These are phyloP conservation scores for Penicillium herquei DNA, from an alignment of 495 filamentous ascomycete species.

Conservation along the genomic window DNA sequence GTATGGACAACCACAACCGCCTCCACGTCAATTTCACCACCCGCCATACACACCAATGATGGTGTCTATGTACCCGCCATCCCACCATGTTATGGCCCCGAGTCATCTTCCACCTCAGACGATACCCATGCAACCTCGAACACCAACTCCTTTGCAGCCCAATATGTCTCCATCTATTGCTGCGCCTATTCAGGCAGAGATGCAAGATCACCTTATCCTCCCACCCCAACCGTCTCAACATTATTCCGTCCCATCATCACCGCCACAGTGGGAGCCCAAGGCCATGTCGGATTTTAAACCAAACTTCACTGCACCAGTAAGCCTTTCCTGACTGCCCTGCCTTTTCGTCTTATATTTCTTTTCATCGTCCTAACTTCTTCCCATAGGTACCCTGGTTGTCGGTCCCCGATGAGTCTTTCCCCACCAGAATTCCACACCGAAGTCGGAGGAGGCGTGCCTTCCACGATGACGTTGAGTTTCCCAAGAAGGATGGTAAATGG, in stretches of 20 bases:
- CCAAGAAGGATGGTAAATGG: constrained; percentile 37
- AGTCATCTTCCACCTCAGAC: constrained; percentile 37
- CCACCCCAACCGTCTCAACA: constrained; percentile 25
- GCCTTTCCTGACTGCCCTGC: constrained; percentile 13
- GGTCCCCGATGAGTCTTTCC: constrained; percentile 63
- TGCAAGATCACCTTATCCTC: constrained; percentile 32
- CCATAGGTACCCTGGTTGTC: constrained; percentile 81
- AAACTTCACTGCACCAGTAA: constrained; percentile 66
- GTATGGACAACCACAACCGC: constrained; percentile 47
- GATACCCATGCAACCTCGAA: constrained; percentile 38
- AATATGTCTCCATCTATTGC: constrained; percentile 42
- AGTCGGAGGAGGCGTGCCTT: constrained; percentile 42
- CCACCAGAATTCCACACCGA: constrained; percentile 40
- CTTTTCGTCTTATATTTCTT: too few species aligned
- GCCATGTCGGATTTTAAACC: constrained; percentile 19
- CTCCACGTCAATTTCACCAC: constrained; percentile 38
- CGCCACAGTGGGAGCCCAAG: constrained; percentile 30
- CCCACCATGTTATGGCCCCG: constrained; percentile 43
- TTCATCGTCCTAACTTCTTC: constrained; percentile 2
- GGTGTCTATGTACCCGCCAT: constrained; percentile 48
- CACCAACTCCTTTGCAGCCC: constrained; percentile 42
- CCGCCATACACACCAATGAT: constrained; percentile 49
- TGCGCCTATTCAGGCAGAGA: constrained; percentile 28
- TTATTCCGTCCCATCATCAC: constrained; percentile 32
- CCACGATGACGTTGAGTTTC: constrained; percentile 47